phyloP scores from a whole-genome alignment of 768 basidiomycete genomes.

The Phylloporus rhodoxanthus region DNA sequence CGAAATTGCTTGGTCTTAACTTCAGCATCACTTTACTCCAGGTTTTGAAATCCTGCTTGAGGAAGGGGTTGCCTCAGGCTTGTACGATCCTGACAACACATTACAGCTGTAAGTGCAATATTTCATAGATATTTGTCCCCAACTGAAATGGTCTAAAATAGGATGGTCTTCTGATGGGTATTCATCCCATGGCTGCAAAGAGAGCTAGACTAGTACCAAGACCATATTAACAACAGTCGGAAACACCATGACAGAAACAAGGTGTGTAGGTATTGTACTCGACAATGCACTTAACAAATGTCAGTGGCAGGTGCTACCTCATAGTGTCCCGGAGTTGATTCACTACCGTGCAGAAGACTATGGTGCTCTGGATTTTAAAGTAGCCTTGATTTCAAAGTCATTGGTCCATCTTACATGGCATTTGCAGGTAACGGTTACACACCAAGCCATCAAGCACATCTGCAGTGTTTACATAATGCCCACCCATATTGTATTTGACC shows the following conservation, averaged over 20 bases:
- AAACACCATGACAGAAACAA: slow-evolving; percentile 8
- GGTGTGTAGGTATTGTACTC: not conserved
- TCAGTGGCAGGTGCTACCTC: slow-evolving; percentile 28
- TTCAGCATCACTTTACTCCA: slow-evolving; percentile 27
- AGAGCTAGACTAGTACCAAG: slow-evolving; percentile 3
- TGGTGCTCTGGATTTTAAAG: slow-evolving; percentile 32
- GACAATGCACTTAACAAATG: slow-evolving; percentile 11
- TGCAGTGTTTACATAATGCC: too few species aligned
- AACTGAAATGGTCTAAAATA: slow-evolving; percentile 2
- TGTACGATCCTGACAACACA: slow-evolving; percentile 26
- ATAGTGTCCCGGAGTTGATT: slow-evolving; percentile 36
- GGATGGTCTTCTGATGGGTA: slow-evolving; percentile 26
- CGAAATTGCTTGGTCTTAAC: slow-evolving; percentile 38
- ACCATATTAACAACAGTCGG: slow-evolving; percentile 2
- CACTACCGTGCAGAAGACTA: slow-evolving; percentile 24
- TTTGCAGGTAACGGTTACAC: too few species aligned
- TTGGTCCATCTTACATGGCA: not conserved
- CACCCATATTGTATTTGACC: too few species aligned
- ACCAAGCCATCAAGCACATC: too few species aligned
- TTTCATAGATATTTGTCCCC: not conserved
- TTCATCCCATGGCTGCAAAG: slow-evolving; percentile 20
- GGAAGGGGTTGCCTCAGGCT: slow-evolving; percentile 22
- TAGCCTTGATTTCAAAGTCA: slow-evolving; percentile 8
- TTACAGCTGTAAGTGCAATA: slow-evolving; percentile 20
- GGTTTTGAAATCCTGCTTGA: slow-evolving; percentile 35